These are phyloP conservation scores for Boletus subparvulus DNA, from an alignment of 768 basidiomycete genomes.

Conservation along the genomic window DNA sequence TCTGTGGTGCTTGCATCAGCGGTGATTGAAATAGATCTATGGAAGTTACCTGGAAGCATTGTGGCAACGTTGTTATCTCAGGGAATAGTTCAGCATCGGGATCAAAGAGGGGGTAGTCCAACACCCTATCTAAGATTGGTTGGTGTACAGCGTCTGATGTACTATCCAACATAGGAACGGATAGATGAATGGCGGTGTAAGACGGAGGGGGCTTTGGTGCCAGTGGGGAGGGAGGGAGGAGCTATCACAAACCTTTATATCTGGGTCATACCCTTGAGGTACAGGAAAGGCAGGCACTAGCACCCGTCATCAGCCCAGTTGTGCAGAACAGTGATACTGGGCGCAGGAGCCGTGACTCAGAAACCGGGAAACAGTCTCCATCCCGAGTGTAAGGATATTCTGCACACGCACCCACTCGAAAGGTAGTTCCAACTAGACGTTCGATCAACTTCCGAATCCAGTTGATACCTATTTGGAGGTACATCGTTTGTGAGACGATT, in stretches of 20 bases:
- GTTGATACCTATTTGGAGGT: background rate
- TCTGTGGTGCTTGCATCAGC: slow-evolving; percentile 1
- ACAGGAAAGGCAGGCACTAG: background rate
- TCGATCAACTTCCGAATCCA: background rate
- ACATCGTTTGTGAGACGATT: background rate
- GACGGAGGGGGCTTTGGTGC: background rate
- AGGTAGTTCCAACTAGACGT: background rate
- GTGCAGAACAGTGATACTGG: background rate
- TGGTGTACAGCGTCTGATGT: background rate
- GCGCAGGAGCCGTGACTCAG: background rate
- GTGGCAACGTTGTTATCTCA: background rate
- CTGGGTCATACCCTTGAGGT: background rate
- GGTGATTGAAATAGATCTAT: background rate
- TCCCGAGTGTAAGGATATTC: background rate
- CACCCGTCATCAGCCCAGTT: background rate
- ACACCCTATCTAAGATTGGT: background rate
- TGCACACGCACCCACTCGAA: background rate
- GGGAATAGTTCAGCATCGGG: background rate
- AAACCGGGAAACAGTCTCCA: background rate
- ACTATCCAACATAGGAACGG: background rate
- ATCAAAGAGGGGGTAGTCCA: background rate
- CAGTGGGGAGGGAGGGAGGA: background rate
- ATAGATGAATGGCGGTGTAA: background rate
- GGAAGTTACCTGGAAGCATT: background rate
- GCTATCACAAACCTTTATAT: slow-evolving; percentile 2